These are phyloP conservation scores for Lactarius trivialis DNA, from an alignment of 768 basidiomycete species.

Conservation along the genomic window DNA sequence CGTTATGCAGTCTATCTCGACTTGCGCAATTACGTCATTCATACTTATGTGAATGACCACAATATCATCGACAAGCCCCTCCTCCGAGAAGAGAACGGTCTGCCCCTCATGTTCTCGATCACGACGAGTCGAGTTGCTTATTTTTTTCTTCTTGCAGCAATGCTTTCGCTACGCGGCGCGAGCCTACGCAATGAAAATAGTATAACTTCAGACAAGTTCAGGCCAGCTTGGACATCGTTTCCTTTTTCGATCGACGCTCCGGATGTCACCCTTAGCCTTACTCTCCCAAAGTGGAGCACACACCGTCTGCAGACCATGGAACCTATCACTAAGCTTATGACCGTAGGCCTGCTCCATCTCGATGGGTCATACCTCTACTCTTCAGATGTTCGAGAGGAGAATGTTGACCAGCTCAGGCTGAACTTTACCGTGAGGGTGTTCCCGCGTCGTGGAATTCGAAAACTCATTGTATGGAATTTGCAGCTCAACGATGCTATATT, in stretches of 20 bases:
- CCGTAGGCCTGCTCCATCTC: conserved; percentile 47
- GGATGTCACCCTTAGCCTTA: conserved; percentile 51
- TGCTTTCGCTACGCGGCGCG: conserved; percentile 60
- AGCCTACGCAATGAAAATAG: conserved; percentile 43
- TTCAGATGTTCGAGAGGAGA: conserved; percentile 54
- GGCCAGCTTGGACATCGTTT: conserved; percentile 61
- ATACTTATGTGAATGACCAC: conserved; percentile 87
- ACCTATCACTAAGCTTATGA: conserved; percentile 56
- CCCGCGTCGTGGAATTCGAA: neutral
- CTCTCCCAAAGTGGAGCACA: conserved; percentile 87
- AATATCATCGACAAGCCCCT: conserved; percentile 92
- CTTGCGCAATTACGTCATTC: conserved; percentile 69
- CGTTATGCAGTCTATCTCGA: conserved; percentile 65
- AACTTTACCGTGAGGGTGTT: conserved; percentile 47
- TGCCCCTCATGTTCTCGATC: conserved; percentile 14
- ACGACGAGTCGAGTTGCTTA: neutral
- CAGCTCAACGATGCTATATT: conserved; percentile 52
- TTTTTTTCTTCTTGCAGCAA: conserved; percentile 39
- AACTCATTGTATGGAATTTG: neutral
- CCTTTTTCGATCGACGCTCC: conserved; percentile 59
- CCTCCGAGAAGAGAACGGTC: conserved; percentile 79
- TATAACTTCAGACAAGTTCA: conserved; percentile 66
- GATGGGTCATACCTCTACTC: conserved; percentile 73
- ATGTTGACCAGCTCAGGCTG: conserved; percentile 73
- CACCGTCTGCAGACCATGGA: conserved; percentile 60